Conservation (phyloP, 164 flowering plant genomes). For the Stephania yunnanensis region DNA sequence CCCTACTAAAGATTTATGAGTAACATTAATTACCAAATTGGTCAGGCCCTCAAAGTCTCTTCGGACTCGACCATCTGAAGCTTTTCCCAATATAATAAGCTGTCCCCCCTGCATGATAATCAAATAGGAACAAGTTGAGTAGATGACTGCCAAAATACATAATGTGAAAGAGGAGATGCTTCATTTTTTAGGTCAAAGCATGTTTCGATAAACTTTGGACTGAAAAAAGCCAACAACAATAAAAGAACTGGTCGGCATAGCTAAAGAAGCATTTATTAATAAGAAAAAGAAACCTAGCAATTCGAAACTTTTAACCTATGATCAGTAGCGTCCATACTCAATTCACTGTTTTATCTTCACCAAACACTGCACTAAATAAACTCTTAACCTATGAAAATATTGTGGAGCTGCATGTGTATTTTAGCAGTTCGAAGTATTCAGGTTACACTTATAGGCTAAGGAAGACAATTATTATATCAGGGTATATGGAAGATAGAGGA, state of each 20-base stretch:
- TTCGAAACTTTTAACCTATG: neutral
- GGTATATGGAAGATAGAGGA: neutral
- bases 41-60: conserved; percentile 52
- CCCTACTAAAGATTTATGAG: neutral
- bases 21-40: conserved; percentile 31
- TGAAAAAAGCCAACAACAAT: neutral
- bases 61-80: conserved; percentile 47
- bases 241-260: neutral
- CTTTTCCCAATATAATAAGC: conserved; percentile 54
- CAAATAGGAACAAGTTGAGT: neutral
- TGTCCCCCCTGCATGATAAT: conserved; percentile 52
- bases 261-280: neutral
- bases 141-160: neutral
- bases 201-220: neutral
- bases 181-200: neutral
- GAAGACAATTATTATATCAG: neutral
- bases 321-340: neutral
- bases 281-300: neutral
- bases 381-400: neutral
- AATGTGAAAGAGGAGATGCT: neutral
- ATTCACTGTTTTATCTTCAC: neutral
- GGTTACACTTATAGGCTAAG: neutral
- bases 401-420: neutral
- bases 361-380: neutral
- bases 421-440: neutral